Conservation (phyloP, 306 rosid species). For the Cyamopsis tetragonoloba region DNA sequence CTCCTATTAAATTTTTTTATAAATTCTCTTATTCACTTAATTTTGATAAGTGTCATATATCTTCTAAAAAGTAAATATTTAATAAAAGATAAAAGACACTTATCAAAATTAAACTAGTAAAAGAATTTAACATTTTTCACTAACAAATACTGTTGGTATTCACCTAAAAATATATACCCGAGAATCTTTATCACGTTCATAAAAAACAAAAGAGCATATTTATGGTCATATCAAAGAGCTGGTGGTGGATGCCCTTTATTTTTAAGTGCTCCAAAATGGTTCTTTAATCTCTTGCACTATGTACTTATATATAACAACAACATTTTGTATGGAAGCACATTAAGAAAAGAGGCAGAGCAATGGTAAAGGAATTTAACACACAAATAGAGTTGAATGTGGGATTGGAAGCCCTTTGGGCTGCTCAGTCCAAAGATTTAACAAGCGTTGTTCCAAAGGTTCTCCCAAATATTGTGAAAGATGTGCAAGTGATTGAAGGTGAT, state of each 20-base stretch:
- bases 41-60: too few species aligned
- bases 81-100: too few species aligned
- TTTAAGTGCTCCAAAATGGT: neutral
- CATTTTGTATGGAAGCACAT: neutral
- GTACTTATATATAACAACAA: neutral
- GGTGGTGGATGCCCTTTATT: neutral
- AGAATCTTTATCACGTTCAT: neutral
- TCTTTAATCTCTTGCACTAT: neutral
- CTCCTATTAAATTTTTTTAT: too few species aligned
- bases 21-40: too few species aligned
- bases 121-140: too few species aligned
- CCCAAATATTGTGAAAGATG: slow-evolving; percentile 47
- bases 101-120: too few species aligned
- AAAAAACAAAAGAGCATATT: slow-evolving; percentile 3
- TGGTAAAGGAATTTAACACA: slow-evolving; percentile 45
- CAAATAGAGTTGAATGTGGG: slow-evolving; percentile 42
- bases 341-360: slow-evolving; percentile 24
- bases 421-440: slow-evolving; percentile 40
- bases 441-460: slow-evolving; percentile 38
- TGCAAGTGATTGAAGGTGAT: slow-evolving; percentile 60
- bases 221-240: neutral
- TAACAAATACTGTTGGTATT: too few species aligned
- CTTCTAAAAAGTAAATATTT: too few species aligned
- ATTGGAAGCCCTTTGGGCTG: slow-evolving; percentile 49
- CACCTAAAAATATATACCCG: too few species aligned